phyloP scores from a whole-genome alignment of 1,284 basidiomycete genomes.

The Puccinia polysora region DNA sequence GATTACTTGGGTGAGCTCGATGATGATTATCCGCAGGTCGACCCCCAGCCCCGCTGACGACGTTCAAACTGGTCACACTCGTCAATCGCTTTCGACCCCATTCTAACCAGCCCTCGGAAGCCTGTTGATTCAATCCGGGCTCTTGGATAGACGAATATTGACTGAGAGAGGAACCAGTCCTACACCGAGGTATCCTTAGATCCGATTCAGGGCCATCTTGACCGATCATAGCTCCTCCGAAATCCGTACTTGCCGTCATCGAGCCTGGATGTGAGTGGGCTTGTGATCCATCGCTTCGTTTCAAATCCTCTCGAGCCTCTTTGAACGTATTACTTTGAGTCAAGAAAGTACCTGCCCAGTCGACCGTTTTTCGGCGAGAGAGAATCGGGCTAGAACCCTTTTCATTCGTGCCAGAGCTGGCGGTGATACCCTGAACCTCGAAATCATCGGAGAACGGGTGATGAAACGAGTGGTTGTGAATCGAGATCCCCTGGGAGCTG shows the following conservation, averaged over 20 bases:
- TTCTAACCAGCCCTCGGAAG: constrained; percentile 35
- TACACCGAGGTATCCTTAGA: background rate
- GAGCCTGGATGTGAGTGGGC: background rate
- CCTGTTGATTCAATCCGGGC: background rate
- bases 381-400: constrained; percentile 9
- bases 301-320: background rate
- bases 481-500: constrained; percentile 15
- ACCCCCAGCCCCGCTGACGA: background rate
- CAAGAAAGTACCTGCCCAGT: constrained; percentile 11
- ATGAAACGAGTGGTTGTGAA: constrained; percentile 16
- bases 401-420: background rate
- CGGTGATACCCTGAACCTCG: background rate
- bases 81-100: constrained; percentile 43
- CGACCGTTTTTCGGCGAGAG: constrained; percentile 30
- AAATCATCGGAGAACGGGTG: constrained; percentile 25
- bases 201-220: background rate
- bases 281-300: background rate
- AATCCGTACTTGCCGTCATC: constrained; percentile 1
- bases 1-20: background rate
- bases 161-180: constrained; percentile 27
- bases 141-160: background rate
- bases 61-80: constrained; percentile 42
- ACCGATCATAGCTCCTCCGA: background rate
- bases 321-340: background rate
- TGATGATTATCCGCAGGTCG: background rate